Evolutionary conservation across 148 eudicot genomes (phyloP).

Genomic region (Spergularia bocconei): DNA sequence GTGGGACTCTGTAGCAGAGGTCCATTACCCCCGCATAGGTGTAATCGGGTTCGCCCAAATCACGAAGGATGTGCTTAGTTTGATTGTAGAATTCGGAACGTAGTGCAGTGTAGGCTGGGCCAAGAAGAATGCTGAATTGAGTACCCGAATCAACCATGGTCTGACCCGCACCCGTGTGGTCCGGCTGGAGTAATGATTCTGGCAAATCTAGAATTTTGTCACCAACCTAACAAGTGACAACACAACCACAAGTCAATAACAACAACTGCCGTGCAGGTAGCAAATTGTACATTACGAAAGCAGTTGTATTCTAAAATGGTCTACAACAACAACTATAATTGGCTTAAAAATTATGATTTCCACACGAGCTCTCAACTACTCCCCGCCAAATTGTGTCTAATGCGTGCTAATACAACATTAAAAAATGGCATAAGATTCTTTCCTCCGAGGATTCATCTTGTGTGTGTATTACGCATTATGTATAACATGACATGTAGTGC

Average conservation of each 20-base stretch:
- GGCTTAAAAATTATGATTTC: no score
- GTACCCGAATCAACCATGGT: slow-evolving; percentile 65
- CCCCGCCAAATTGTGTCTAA: no score
- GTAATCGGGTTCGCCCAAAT: slow-evolving; percentile 36
- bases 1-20: slow-evolving; percentile 30
- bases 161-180: slow-evolving; percentile 79
- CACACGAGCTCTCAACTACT: no score
- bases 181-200: slow-evolving; percentile 52
- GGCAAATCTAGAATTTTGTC: slow-evolving; percentile 36
- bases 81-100: slow-evolving; percentile 47
- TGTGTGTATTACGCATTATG: no score
- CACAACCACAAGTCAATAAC: background rate
- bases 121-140: slow-evolving; percentile 67
- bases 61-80: slow-evolving; percentile 28
- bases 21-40: slow-evolving; percentile 45
- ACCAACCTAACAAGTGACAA: slow-evolving; percentile 31
- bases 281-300: no score
- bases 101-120: slow-evolving; percentile 55
- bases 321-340: no score
- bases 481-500: no score
- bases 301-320: no score
- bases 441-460: no score
- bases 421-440: no score
- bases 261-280: background rate
- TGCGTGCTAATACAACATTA: no score